Base-by-base conservation (phyloP, 1,284 basidiomycete genomes). In the Ganoderma sp. region DNA sequence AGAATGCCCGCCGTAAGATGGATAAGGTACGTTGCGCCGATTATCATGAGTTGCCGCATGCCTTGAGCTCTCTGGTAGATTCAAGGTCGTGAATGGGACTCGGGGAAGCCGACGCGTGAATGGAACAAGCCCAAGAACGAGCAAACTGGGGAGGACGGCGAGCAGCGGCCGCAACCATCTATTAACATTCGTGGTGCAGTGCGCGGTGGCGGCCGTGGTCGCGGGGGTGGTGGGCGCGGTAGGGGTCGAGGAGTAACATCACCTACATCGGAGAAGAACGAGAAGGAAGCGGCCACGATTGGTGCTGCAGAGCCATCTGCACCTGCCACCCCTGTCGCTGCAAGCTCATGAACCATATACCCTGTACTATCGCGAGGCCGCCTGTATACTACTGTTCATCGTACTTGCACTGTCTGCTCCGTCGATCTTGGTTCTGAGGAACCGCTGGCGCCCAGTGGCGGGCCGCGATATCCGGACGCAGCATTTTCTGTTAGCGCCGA, bases 41-140 rank as follows among this genome's bases (percentile, higher is more conserved):
- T n/a, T 8, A 15, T 25, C 32, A 6, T 22, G 5, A 4, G 25
- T 12, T 52, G 25, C 22, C n/a, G 3, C 34, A 25, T 42, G 28
- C 17, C 25, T 14, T n/a, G 28, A 19, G 42, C 32, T 5, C 45
- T 7, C 56, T 57, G 22, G 6, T 41, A 78, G 79, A 83, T 88
- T 15, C 87, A 87, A 72, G 87, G 80, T 69, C 85, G 92, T n/a
- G 92, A 94, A 79, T 94, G 92, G 92, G 92, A 94, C 76, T 88
- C 90, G 37, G 89, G 87, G n/a, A 94, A 94, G 75, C 82, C 85
- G 28, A 74, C 81, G 28, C 79, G 78, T 37, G 82, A 84, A 28
- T 83, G 82, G 82, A 84, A 82, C 71, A 76, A 74, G 64, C 63
- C 73, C 22, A 77, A 74, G 65, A 74, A 65, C 17, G 74, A 72